Evolutionary conservation across 768 basidiomycete genomes (phyloP).

Genomic region (Auriscalpium orientale): DNA sequence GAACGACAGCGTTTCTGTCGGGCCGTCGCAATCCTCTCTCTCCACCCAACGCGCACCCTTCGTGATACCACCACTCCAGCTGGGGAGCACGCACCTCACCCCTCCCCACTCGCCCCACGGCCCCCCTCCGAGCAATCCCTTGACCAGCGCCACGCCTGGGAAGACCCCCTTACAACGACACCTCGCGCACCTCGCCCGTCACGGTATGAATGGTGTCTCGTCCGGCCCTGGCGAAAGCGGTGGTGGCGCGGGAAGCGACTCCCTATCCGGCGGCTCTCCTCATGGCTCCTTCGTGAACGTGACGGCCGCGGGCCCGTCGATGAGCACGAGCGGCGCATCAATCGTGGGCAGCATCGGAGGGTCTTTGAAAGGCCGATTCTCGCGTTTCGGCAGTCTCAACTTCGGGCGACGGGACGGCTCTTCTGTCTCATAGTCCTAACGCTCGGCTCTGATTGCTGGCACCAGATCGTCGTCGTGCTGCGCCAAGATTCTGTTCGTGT

Average conservation of each 20-base stretch:
- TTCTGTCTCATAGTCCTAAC: not conserved
- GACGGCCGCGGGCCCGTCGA: constrained; percentile 27
- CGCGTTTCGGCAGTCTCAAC: constrained; percentile 67
- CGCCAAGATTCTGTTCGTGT: too few relatives aligned
- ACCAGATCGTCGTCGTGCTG: too few relatives aligned
- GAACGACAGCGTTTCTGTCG: constrained; percentile 33
- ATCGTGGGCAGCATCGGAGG: constrained; percentile 56
- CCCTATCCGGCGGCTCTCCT: constrained; percentile 57
- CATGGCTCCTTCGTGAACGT: constrained; percentile 74
- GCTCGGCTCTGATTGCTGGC: not conserved
- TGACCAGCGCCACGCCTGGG: constrained; percentile 15
- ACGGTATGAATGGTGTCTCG: constrained; percentile 77
- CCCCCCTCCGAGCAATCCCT: constrained; percentile 2
- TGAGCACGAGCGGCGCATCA: constrained; percentile 42
- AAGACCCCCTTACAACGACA: constrained; percentile 71
- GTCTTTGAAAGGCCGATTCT: constrained; percentile 67
- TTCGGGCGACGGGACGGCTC: constrained; percentile 45
- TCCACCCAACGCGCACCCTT: constrained; percentile 22
- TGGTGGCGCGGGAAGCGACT: constrained; percentile 38
- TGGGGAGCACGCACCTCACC: constrained; percentile 37
- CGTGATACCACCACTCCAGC: constrained; percentile 45
- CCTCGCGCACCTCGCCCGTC: constrained; percentile 71
- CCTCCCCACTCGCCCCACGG: constrained; percentile 31
- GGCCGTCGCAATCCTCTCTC: constrained; percentile 26
- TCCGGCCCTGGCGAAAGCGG: constrained; percentile 60